Base-by-base conservation (phyloP, 257 asterid species). In the Solanum neorickii region DNA sequence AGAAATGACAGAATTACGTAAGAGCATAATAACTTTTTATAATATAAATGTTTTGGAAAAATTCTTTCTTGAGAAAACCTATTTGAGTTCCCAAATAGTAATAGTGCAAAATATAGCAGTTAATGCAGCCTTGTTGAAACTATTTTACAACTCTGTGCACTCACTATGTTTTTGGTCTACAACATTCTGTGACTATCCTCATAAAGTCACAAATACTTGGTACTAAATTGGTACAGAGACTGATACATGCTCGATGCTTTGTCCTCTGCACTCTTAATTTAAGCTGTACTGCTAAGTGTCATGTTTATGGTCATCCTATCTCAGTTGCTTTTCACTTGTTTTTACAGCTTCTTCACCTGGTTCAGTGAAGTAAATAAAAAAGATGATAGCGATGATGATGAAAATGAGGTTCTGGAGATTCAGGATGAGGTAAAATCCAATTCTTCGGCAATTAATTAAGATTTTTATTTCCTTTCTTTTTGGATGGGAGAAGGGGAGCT, bases 321-420 rank as follows among this genome's bases (percentile, higher is more conserved):
- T 78, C 62, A 78, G 84, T 15, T 78, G 25, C 41, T 47, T 80
- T 80, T 47, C 66, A 9, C 68, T 80, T 80, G 68, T 80, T 29
- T 47, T 29, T 92, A 93, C 98, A 96, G 99, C 94, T 96, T 96
- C 94, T 95, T 96, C 88, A 86, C 93, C 86, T 95, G 98, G 99
- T 96, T 96, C 88, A 88, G 69, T 72, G 98, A 93, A 66, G 88
- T 88, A 87, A 92, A 91, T 88, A 92, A 91, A 77, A 93, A 89
- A 78, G 98, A 93, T 56, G 95, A 94, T 72, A 95, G 93, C n/a
- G 47, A 94, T 68, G 97, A 90, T 88, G 99, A 95, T 88, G 85
- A 80, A 80, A 80, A 80, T 47, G 85, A 80, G 85, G 66, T 80
- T 80, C 29, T 80, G 42, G 85, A 80, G 27, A 89, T 96, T 91